Base-by-base conservation (phyloP, 2,329 filamentous ascomycete species). In the Alternaria incomplexa region DNA sequence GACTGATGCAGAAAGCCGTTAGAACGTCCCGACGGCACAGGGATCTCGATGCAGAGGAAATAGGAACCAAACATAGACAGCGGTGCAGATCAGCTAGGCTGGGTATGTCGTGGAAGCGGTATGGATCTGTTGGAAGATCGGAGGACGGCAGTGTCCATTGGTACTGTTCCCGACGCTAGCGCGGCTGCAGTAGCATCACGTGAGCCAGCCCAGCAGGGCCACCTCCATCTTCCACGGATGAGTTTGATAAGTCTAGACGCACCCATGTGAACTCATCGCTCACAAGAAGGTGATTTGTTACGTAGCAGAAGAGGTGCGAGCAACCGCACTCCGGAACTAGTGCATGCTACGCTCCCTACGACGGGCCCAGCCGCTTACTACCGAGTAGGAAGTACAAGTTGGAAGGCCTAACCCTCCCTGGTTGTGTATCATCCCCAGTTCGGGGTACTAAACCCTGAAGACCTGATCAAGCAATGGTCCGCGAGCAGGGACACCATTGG, bases 241-340 rank as follows among this genome's bases (percentile, higher is more conserved):
- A 40, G 9, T 40, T 17, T 40, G 36, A 40, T 55, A 58, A 48
- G 23, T 25, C 20, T 28, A 40, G 32, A 11, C 13, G 17, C 7
- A 32, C 30, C 12, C 36, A 17, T 36, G 32, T 25, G 23, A 36
- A 46, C 32, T 40, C 43, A 45, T 17, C 32, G 36, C 28, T 55
- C 26, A 54, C 43, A 56, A 54, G 30, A 7, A 26, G 32, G 54
- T 58, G 23, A 47, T 25, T 26, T 45, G 54, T 52, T 51, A 44
- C 23, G 43, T 59, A 53, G 47, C 15, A 47, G 60, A 36, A 22
- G 23, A 46, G 5, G 36, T 25, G 13, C 50, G 53, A 56, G 53
- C 58, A 30, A 63, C 65, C 66, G 62, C 66, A 11, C 47, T 56
- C 47, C 43, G 59, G n/a, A n/a, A 44, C 32, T 51, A 28, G 52